A percentile compares a stretch with the other conserved stretches of the same genome.
Conservation (phyloP, 768 basidiomycete genomes). For the Epithele typhae region DNA sequence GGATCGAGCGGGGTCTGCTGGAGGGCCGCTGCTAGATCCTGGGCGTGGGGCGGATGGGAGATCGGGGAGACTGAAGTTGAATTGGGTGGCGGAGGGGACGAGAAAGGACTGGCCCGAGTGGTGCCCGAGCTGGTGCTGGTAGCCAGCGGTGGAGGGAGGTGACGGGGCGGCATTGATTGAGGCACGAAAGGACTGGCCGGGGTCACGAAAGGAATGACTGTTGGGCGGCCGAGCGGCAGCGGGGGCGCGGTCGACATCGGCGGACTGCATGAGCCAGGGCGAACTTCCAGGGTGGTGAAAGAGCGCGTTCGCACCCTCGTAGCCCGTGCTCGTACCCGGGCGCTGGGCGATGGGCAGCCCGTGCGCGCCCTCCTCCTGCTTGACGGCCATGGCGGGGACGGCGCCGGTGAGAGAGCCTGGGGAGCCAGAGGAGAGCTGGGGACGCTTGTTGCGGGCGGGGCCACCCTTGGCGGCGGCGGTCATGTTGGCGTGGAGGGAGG, state of each 20-base stretch:
- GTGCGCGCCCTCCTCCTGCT: constrained; percentile 37
- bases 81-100: constrained; percentile 45
- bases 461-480: constrained; percentile 45
- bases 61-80: constrained; percentile 42
- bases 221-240: constrained; percentile 32
- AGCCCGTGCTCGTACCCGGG: constrained; percentile 72
- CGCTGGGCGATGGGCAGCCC: constrained; percentile 44
- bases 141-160: constrained; percentile 32
- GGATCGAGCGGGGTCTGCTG: constrained; percentile 40
- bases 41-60: constrained; percentile 35
- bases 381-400: constrained; percentile 28
- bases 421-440: constrained; percentile 19
- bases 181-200: constrained; percentile 81
- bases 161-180: constrained; percentile 35
- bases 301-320: constrained; percentile 45
- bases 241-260: constrained; percentile 34
- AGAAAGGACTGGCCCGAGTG: constrained; percentile 63
- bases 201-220: constrained; percentile 73
- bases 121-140: constrained; percentile 26
- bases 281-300: constrained; percentile 22
- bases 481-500: constrained; percentile 79
- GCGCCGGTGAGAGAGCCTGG: constrained; percentile 16
- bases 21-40: constrained; percentile 47
- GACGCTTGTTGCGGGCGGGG: constrained; percentile 35
- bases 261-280: constrained; percentile 36